These are phyloP conservation scores for Arthromyces matolae DNA, from an alignment of 768 basidiomycete species.

Conservation along the genomic window DNA sequence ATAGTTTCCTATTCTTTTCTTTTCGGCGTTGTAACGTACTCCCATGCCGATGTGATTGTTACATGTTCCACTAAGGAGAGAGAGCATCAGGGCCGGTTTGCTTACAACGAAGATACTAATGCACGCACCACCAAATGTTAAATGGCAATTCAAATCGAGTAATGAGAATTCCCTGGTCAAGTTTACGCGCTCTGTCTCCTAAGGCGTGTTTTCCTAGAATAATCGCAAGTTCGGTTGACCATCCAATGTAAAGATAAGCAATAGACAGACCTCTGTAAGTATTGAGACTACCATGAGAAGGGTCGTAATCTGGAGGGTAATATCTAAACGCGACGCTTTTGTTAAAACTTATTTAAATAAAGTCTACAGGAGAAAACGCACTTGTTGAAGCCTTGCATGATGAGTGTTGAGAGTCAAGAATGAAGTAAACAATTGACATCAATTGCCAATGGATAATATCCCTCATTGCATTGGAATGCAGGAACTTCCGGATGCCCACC, in stretches of 20 bases:
- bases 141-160: conserved; percentile 94
- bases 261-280: conserved; percentile 54
- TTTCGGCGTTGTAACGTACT: conserved; percentile 99
- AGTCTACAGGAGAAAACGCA: conserved; percentile 15
- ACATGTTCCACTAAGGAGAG: conserved; percentile 77
- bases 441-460: too few relatives aligned
- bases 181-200: conserved; percentile 88
- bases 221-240: not conserved
- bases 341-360: not conserved
- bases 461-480: conserved; percentile 43
- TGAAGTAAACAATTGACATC: too few relatives aligned
- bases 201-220: conserved; percentile 85
- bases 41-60: conserved; percentile 98
- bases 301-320: conserved; percentile 50
- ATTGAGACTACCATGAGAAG: conserved; percentile 66
- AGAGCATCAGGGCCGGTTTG: not conserved
- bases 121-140: conserved; percentile 89
- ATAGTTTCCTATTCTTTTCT: conserved; percentile 94
- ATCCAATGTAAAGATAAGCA: conserved; percentile 7
- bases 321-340: conserved; percentile 29
- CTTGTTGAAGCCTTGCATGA: conserved; percentile 54
- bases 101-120: not conserved
- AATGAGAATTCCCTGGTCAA: conserved; percentile 95
- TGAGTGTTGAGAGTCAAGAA: too few relatives aligned
- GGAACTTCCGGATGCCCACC: conserved; percentile 37